Conservation (phyloP, 192 early-diverging fungal species). For the Entomortierella lignicola region DNA sequence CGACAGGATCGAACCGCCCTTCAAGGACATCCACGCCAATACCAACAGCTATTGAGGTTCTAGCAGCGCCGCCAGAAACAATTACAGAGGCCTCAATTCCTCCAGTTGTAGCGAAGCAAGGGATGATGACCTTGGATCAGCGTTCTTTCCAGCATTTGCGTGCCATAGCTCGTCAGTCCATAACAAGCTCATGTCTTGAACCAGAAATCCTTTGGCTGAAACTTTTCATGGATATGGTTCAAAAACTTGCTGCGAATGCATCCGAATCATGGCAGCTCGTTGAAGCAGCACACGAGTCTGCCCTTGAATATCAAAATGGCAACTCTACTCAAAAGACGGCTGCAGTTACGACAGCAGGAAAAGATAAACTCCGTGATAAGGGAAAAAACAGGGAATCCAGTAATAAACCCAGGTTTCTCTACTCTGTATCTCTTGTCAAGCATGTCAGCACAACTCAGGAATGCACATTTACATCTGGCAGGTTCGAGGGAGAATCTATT, state of each 20-base stretch:
- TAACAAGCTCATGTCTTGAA: conserved; percentile 42
- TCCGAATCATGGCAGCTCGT: conserved; percentile 44
- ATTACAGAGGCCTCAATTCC: not conserved
- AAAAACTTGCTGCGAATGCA: conserved; percentile 32
- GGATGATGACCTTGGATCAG: conserved; percentile 26
- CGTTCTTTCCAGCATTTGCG: conserved; percentile 41
- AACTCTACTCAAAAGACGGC: not conserved
- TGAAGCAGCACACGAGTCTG: conserved; percentile 25
- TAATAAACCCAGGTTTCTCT: conserved; percentile 16
- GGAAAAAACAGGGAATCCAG: conserved; percentile 1
- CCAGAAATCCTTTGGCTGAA: conserved; percentile 47
- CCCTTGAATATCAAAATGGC: not conserved
- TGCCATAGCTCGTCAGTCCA: conserved; percentile 50
- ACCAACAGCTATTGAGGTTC: not conserved
- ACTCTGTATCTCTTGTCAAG: conserved; percentile 29
- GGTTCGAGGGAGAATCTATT: conserved; percentile 42
- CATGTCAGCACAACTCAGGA: conserved; percentile 33
- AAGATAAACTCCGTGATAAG: conserved; percentile 5
- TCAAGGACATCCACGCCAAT: conserved; percentile 7
- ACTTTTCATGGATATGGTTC: conserved; percentile 48
- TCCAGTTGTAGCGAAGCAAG: not conserved
- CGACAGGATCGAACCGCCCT: not conserved
- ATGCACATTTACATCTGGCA: conserved; percentile 34
- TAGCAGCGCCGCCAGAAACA: not conserved
- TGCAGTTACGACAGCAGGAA: not conserved